These are phyloP conservation scores for Candida xyloterini DNA, from an alignment of 805 yeast species.

Conservation along the genomic window DNA sequence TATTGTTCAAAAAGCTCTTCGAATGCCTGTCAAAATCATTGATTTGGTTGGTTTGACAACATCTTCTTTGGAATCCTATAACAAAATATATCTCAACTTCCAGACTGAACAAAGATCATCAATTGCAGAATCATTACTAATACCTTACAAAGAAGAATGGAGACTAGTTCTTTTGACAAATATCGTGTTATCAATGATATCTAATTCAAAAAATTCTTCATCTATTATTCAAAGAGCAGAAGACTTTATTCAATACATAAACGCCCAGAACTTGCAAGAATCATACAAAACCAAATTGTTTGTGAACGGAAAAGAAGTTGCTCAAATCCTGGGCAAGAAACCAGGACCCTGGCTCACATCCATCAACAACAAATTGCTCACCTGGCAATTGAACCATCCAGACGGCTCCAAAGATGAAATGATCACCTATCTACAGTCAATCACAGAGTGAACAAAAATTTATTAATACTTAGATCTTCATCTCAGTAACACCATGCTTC, in stretches of 20 bases:
- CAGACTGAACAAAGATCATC: slow-evolving; percentile 46
- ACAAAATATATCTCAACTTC: slow-evolving; percentile 27
- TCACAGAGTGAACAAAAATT: not conserved
- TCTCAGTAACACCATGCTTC: slow-evolving; percentile 95
- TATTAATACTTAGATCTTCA: slow-evolving; percentile 68
- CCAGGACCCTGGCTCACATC: slow-evolving; percentile 87
- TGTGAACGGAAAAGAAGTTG: slow-evolving; percentile 72
- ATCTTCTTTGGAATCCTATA: slow-evolving; percentile 29
- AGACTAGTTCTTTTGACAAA: slow-evolving; percentile 34
- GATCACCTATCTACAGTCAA: slow-evolving; percentile 37
- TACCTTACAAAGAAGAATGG: slow-evolving; percentile 53
- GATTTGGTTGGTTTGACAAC: slow-evolving; percentile 48
- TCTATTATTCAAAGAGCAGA: slow-evolving; percentile 19
- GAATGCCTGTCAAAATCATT: slow-evolving; percentile 56
- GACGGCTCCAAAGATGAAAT: slow-evolving; percentile 51
- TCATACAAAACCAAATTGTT: slow-evolving; percentile 58
- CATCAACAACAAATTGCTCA: slow-evolving; percentile 51
- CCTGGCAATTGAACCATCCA: slow-evolving; percentile 82
- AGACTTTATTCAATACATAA: slow-evolving; percentile 2
- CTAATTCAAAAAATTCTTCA: slow-evolving; percentile 27
- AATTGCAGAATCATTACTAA: slow-evolving; percentile 54
- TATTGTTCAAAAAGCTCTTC: slow-evolving; percentile 67
- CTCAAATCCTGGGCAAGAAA: slow-evolving; percentile 47
- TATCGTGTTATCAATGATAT: slow-evolving; percentile 20
- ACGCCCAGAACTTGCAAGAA: slow-evolving; percentile 35